These are phyloP conservation scores for Exophiala xenobiotica DNA, from an alignment of 2,329 filamentous ascomycete species.

Conservation along the genomic window DNA sequence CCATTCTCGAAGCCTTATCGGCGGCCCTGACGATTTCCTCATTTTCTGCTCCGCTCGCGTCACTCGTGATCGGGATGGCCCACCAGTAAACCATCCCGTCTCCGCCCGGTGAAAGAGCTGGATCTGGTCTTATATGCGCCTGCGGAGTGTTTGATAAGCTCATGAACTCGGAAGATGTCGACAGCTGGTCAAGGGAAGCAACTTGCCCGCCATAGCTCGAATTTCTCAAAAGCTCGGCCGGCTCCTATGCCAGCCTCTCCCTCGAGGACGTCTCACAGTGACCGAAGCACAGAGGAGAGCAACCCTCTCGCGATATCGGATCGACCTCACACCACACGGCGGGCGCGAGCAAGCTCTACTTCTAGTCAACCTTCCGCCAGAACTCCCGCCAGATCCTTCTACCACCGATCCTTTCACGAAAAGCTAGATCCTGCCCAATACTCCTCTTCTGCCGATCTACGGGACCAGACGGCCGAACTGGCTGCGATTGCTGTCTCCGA, in stretches of 20 bases:
- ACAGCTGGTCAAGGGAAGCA: constrained; percentile 18
- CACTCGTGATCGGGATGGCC: constrained; percentile 5
- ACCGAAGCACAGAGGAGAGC: constrained; percentile 17
- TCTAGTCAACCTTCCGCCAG: constrained; percentile 31
- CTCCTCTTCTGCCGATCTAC: constrained; percentile 71
- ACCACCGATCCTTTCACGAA: constrained; percentile 46
- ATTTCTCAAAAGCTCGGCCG: constrained; percentile 15
- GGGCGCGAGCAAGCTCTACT: constrained; percentile 25
- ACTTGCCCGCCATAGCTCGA: constrained; percentile 23
- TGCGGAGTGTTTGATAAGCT: constrained; percentile 20
- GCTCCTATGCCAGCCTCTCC: constrained; percentile 21
- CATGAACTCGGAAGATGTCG: constrained; percentile 23
- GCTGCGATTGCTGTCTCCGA: constrained; percentile 77
- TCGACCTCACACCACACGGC: constrained; percentile 15
- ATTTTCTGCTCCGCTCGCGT: constrained; percentile 15
- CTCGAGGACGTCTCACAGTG: constrained; percentile 21
- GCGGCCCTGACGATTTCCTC: constrained; percentile 8
- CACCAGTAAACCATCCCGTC: constrained; percentile 2
- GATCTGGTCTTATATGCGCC: constrained; percentile 9
- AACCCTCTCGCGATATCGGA: constrained; percentile 23
- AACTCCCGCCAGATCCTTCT: constrained; percentile 47
- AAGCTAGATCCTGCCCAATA: constrained; percentile 65
- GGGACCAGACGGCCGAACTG: constrained; percentile 83
- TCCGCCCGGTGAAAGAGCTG: constrained; percentile 2
- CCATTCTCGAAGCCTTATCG: background rate